Conservation (phyloP, 2,329 filamentous ascomycete genomes). For the Trichoderma asperellum region DNA sequence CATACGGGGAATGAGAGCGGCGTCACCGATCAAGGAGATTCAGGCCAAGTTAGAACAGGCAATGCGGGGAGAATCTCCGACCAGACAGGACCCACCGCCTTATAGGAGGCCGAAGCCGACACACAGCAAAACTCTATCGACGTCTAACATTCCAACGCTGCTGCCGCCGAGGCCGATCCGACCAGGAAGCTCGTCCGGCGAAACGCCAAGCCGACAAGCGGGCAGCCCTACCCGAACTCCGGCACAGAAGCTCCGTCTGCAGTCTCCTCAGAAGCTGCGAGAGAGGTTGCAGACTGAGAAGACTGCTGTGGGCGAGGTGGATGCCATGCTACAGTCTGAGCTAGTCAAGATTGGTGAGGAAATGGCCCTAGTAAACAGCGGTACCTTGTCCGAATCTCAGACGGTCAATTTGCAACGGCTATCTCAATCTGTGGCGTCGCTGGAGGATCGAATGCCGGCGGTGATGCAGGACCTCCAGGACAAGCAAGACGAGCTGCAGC, state of each 20-base stretch:
- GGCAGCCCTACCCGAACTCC: slow-evolving; percentile 40
- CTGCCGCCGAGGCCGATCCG: slow-evolving; percentile 54
- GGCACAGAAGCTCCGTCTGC: slow-evolving; percentile 64
- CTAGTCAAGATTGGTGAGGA: slow-evolving; percentile 81
- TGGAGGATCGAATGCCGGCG: slow-evolving; percentile 69
- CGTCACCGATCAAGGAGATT: slow-evolving; percentile 26
- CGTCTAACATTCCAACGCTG: slow-evolving; percentile 59
- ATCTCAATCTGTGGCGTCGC: slow-evolving; percentile 60
- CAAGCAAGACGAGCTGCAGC: slow-evolving; percentile 66
- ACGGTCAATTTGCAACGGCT: slow-evolving; percentile 54
- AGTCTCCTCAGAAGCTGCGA: slow-evolving; percentile 74
- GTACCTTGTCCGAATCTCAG: slow-evolving; percentile 36
- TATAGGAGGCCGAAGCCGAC: slow-evolving; percentile 34
- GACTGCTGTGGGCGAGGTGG: slow-evolving; percentile 70
- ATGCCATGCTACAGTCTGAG: slow-evolving; percentile 72
- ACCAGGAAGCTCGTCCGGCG: slow-evolving; percentile 35
- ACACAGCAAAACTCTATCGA: slow-evolving; percentile 57
- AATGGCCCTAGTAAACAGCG: slow-evolving; percentile 62
- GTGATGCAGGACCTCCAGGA: slow-evolving; percentile 62
- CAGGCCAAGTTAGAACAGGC: slow-evolving; percentile 29
- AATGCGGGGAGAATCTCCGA: slow-evolving; percentile 31
- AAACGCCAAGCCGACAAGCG: slow-evolving; percentile 34
- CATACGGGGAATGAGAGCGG: slow-evolving; percentile 23
- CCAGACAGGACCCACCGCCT: slow-evolving; percentile 32
- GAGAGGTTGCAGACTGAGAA: slow-evolving; percentile 86